Evolutionary conservation across 2,329 filamentous ascomycete genomes (phyloP).

Genomic region (Bipolaris zeicola): DNA sequence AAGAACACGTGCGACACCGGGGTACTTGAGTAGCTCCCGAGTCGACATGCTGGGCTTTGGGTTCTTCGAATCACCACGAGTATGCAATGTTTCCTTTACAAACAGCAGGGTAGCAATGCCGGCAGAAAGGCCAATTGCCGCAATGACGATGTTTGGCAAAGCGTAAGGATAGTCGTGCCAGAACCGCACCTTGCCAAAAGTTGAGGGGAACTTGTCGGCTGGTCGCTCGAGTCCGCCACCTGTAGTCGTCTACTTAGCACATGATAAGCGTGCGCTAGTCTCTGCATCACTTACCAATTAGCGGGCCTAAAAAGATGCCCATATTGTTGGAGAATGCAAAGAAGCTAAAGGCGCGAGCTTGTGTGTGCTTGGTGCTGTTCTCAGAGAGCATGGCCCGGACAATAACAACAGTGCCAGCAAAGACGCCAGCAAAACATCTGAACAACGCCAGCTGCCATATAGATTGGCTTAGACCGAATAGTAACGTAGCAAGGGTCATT

Average conservation of each 20-base stretch:
- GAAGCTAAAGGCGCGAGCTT: slow-evolving; percentile 75
- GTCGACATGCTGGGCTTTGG: slow-evolving; percentile 52
- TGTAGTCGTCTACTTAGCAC: slow-evolving; percentile 23
- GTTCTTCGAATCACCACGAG: slow-evolving; percentile 26
- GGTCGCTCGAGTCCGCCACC: slow-evolving; percentile 74
- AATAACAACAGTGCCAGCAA: slow-evolving; percentile 75
- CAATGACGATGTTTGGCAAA: slow-evolving; percentile 65
- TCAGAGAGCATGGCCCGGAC: slow-evolving; percentile 80
- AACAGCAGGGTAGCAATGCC: slow-evolving; percentile 61
- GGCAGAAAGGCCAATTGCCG: slow-evolving; percentile 59
- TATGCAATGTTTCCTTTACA: slow-evolving; percentile 61
- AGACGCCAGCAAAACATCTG: slow-evolving; percentile 72
- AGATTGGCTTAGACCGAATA: slow-evolving; percentile 71
- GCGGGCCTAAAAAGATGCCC: slow-evolving; percentile 73
- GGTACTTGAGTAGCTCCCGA: slow-evolving; percentile 63
- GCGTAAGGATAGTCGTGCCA: slow-evolving; percentile 70
- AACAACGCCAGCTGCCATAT: slow-evolving; percentile 78
- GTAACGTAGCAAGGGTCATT: slow-evolving; percentile 62
- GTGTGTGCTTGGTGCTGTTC: slow-evolving; percentile 70
- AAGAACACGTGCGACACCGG: slow-evolving; percentile 70
- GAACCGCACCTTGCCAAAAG: slow-evolving; percentile 63
- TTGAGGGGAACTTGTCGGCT: slow-evolving; percentile 63
- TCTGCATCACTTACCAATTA: slow-evolving; percentile 55
- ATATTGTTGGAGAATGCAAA: slow-evolving; percentile 78
- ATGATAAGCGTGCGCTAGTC: background rate